Evolutionary conservation across 805 yeast species (phyloP), one percentile per base, ranked within the genome.

Genomic region (Cyberlindnera veronae): DNA sequence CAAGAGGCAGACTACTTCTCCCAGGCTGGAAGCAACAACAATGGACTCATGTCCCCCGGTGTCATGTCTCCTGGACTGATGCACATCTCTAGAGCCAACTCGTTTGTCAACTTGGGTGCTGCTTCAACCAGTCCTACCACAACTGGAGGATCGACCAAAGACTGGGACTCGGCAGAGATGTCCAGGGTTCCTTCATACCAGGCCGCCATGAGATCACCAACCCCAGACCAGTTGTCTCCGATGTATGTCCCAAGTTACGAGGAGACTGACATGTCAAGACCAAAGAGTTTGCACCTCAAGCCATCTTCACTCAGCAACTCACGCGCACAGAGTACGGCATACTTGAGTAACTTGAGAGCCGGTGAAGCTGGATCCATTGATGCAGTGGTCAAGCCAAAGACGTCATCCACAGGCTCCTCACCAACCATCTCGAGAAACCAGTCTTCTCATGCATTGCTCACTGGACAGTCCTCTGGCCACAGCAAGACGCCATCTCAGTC

Each of bases 101-200:
- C 88, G 1, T 72, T 64, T 26, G 49, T 52, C 13, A 63, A 64
- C 17, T 41, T 64, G 22, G 20, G 38, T 3, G 20, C 34, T 5
- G 29, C 20, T 15, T 28, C 42, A 41, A 8, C 29, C 36, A n/a
- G n/a, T n/a, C n/a, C n/a, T n/a, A n/a, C n/a, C n/a, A n/a, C n/a
- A n/a, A n/a, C n/a, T n/a, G n/a, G n/a, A n/a, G n/a, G n/a, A 10
- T 32, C 51, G 10, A 23, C 34, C 6, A 54, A 55, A 12, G 72
- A 66, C 21, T 66, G 72, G 69, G 72, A 74, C 42, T 45, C 69
- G 3, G 58, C 60, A 6, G 61, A 68, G 3, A 49, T 87, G 48
- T 79, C 84, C 16, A 67, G 77, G 35, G 96, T 91, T 6, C 98
- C 98, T 0, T 79, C 95, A 0, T 91, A 91, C 61, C 74, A 72